phyloP scores from a whole-genome alignment of 768 basidiomycete genomes.

The Rickenella mellea region DNA sequence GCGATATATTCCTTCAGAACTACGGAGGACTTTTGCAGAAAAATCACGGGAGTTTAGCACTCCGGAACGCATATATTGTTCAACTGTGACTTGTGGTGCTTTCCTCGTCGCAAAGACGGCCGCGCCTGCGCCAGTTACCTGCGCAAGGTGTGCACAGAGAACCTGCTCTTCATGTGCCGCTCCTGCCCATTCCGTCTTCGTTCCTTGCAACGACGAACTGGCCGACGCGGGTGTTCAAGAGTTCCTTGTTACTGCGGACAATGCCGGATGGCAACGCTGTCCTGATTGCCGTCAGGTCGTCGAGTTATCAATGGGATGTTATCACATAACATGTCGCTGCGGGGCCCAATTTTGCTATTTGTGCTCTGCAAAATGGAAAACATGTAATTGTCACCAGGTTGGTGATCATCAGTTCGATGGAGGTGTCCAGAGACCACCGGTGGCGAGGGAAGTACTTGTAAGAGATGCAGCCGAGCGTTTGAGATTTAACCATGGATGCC shows the following conservation, averaged over 20 bases:
- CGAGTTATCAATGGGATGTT: slow-evolving; percentile 27
- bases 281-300: slow-evolving; percentile 29
- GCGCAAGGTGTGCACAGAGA: slow-evolving; percentile 16
- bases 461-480: slow-evolving; percentile 27
- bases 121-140: slow-evolving; percentile 17
- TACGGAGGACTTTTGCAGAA: slow-evolving; percentile 13
- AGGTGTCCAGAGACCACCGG: background rate
- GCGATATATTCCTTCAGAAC: slow-evolving; percentile 13
- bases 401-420: slow-evolving; percentile 35
- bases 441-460: slow-evolving; percentile 15
- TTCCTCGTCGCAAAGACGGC: slow-evolving; percentile 26
- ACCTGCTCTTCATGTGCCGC: slow-evolving; percentile 14
- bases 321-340: slow-evolving; percentile 32
- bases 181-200: slow-evolving; percentile 1
- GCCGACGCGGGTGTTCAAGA: slow-evolving; percentile 16
- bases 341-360: slow-evolving; percentile 32
- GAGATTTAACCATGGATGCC: slow-evolving; percentile 46
- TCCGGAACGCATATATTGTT: slow-evolving; percentile 28
- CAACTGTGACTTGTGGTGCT: slow-evolving; percentile 22
- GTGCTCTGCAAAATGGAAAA: slow-evolving; percentile 24
- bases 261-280: slow-evolving; percentile 27
- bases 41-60: slow-evolving; percentile 23
- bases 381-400: slow-evolving; percentile 38
- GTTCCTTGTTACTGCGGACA: slow-evolving; percentile 17
- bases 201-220: slow-evolving; percentile 1